These are phyloP conservation scores for Agaricales sp. DNA, from an alignment of 1,284 basidiomycete genomes.

Conservation along the genomic window DNA sequence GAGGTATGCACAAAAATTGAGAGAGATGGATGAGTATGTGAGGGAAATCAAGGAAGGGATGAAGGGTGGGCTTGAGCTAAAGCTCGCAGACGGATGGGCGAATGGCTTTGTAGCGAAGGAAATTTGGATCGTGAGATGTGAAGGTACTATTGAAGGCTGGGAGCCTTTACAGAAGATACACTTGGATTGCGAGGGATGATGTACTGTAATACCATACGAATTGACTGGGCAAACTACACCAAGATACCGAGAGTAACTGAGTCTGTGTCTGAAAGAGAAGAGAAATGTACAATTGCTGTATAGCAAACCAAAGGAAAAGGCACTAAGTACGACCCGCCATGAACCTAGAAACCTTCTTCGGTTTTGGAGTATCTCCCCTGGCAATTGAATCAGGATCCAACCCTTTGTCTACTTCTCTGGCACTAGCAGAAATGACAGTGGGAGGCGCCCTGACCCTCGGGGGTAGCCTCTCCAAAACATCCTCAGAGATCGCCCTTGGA, in stretches of 20 bases:
- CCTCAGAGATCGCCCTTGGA: too few relatives aligned
- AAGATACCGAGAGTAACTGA: too few relatives aligned
- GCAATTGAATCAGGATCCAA: not conserved
- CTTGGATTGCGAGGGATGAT: too few relatives aligned
- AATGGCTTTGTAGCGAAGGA: constrained; percentile 38
- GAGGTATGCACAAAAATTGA: constrained; percentile 25
- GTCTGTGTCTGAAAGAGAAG: too few relatives aligned
- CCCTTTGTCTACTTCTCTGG: not conserved
- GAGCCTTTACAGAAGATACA: constrained; percentile 34
- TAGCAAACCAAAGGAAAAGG: too few relatives aligned
- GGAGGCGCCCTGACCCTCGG: not conserved
- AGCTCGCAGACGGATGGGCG: constrained; percentile 22
- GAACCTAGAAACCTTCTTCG: not conserved
- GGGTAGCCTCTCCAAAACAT: not conserved
- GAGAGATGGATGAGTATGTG: constrained; percentile 23
- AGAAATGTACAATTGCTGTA: too few relatives aligned
- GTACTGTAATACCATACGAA: too few relatives aligned
- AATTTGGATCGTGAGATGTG: constrained; percentile 53
- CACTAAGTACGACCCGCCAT: too few relatives aligned
- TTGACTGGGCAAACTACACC: too few relatives aligned
- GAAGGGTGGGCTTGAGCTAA: constrained; percentile 22
- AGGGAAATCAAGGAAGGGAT: constrained; percentile 14
- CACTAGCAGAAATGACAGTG: not conserved
- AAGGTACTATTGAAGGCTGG: constrained; percentile 56
- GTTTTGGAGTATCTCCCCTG: not conserved